Conservation (phyloP, 129 eudicot species). For the Arctium lappa region DNA sequence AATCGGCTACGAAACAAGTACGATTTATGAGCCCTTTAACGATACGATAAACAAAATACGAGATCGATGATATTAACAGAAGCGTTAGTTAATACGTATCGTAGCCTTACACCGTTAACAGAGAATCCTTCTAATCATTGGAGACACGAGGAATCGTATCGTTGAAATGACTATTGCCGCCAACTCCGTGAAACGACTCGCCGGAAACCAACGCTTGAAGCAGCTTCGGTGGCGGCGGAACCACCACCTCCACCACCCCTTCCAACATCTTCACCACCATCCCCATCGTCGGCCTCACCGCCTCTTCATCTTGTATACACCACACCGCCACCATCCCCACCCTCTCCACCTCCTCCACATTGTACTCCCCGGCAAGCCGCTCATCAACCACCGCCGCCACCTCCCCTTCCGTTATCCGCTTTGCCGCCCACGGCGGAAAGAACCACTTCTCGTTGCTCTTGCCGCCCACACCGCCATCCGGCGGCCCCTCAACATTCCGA, state of each 20-base stretch:
- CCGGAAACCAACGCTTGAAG: conserved; percentile 96
- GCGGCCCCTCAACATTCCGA: conserved; percentile 81
- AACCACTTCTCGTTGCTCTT: conserved; percentile 72
- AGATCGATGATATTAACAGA: conserved; percentile 9
- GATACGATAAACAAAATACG: conserved; percentile 10
- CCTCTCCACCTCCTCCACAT: conserved; percentile 61
- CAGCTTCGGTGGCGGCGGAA: conserved; percentile 90
- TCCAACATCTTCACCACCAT: conserved; percentile 95
- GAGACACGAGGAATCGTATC: conserved; percentile 31
- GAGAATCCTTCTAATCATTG: conserved; percentile 37
- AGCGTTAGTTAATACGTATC: background rate
- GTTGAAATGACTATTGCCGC: conserved; percentile 25
- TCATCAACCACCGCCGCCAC: conserved; percentile 61
- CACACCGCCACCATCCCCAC: conserved; percentile 80
- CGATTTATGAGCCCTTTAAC: background rate
- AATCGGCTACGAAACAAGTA: background rate
- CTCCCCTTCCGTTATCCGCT: conserved; percentile 55
- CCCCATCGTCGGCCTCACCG: conserved; percentile 82
- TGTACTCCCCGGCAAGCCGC: conserved; percentile 55
- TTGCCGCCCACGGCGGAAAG: conserved; percentile 94
- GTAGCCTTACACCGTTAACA: conserved; percentile 11
- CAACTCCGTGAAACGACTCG: conserved; percentile 73
- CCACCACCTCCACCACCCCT: conserved; percentile 73
- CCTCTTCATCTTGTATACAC: conserved; percentile 95
- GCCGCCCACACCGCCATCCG: conserved; percentile 35